Base-by-base conservation (phyloP, 192 early-diverging fungal genomes). In the Phlyctochytrium planicorne region DNA sequence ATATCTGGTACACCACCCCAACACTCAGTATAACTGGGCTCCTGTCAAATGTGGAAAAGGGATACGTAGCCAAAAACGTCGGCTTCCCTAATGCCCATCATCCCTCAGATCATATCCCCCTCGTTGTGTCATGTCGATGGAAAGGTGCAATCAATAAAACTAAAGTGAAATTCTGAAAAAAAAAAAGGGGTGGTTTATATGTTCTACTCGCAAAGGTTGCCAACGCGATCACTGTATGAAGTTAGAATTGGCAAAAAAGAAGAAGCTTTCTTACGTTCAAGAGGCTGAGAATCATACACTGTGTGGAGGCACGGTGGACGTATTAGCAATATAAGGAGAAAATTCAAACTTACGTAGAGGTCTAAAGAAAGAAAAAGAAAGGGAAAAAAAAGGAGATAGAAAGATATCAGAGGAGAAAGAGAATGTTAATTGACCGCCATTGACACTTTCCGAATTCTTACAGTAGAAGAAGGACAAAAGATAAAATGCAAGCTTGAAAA, bases 401-500 rank as follows among this genome's bases (percentile, higher is more conserved):
- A 47, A 47, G 40, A 6, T 14, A 47, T 47, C 40, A 47, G 6
- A 47, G 6, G 10, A 47, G 20, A 47, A 47, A 47, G 40, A 20
- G 10, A 47, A n/a, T n/a, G n/a, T n/a, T n/a, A n/a, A n/a, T n/a
- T n/a, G n/a, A n/a, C n/a, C n/a, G n/a, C n/a, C n/a, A n/a, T n/a
- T n/a, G n/a, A n/a, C n/a, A n/a, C n/a, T n/a, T n/a, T n/a, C n/a
- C 57, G 25, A 23, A 27, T 30, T 30, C 61, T 62, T 33, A 62
- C 61, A 69, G 60, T 94, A 98, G 79, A 98, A 98, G 85, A 98
- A 98, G 59, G 85, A 88, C 34, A 98, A 74, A 60, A 98, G 86
- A 68, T 96, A 98, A 65, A 98, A 98, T 30, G 88, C 94, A 29
- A 98, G 91, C 78, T 99, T 99, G 80, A 93, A 83, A 73, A 97